These are phyloP conservation scores for Salix viminalis DNA, from an alignment of 345 rosid species.

Conservation along the genomic window DNA sequence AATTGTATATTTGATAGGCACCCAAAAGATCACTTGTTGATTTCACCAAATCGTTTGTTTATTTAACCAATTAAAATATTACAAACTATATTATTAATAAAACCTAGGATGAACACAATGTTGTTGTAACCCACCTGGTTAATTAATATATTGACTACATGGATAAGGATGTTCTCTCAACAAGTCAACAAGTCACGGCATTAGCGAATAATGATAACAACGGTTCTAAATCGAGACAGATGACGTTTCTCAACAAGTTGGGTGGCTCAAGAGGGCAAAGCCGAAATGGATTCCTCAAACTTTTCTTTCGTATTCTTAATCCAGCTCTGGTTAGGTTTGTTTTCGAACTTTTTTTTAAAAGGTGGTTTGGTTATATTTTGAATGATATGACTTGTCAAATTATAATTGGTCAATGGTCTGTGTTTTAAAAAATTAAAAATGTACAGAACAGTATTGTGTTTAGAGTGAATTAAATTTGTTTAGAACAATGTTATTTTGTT, in stretches of 20 bases:
- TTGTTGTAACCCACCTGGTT: constrained; percentile 38
- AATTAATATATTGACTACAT: background rate
- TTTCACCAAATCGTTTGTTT: constrained; percentile 18
- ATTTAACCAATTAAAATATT: background rate
- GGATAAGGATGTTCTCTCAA: background rate
- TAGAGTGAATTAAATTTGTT: too few species aligned
- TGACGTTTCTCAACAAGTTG: background rate
- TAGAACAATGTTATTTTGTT: too few species aligned
- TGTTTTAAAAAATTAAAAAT: too few species aligned
- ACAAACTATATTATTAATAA: background rate
- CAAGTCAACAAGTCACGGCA: background rate
- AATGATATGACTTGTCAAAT: too few species aligned
- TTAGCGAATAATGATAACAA: background rate
- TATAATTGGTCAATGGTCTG: too few species aligned
- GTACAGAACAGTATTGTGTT: too few species aligned
- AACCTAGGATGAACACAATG: background rate
- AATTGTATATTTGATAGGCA: background rate
- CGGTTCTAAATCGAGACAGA: background rate
- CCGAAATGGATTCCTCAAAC: background rate
- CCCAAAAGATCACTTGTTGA: background rate
- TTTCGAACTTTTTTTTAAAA: too few species aligned
- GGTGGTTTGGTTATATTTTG: too few species aligned
- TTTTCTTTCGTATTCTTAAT: background rate
- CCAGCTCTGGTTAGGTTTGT: too few species aligned
- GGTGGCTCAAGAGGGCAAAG: background rate